Evolutionary conservation across 116 monocot genomes (phyloP), one percentile per base, ranked within the genome.

Genomic region (Posidonia oceanica): DNA sequence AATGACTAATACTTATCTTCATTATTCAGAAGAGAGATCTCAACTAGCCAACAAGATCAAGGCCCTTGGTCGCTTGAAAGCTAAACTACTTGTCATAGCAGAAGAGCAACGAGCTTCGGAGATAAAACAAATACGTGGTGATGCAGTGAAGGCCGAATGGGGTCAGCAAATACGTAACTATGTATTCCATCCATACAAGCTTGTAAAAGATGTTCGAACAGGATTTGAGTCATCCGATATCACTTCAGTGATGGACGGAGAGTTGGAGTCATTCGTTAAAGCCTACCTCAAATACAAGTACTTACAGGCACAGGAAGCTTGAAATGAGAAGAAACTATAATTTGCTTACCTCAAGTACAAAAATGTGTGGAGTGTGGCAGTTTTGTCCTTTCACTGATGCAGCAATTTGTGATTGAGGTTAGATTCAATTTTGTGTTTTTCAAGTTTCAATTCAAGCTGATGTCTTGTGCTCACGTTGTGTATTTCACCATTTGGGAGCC

Each of bases 91-190:
- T 0, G 92, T 92, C 17, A 87, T 97, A 72, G 89, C 91, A 0
- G 83, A 83, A 63, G 97, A 92, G 75, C 97, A 97, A 69, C 79
- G 97, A 4, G 97, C 92, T 22, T 87, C 97, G 1, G 97, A 92
- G 40, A 87, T 97, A 38, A 89, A 92, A 70, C 89, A 92, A 63
- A 97, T 97, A 60, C 65, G 92, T 12, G 97, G 97, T 1, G 92
- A 97, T 74, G 75, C 70, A 0, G 92, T 92, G 73, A 97, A 97
- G 79, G 97, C 97, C 0, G 97, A 97, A 59, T 97, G 97, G 97
- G 97, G 97, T 3, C 97, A 97, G 61, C 92, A 97, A 73, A 97
- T 92, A 71, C 83, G 97, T 14, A 97, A 87, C 75, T 97, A 97
- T 67, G 97, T 97, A 21, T 97, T 97, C 80, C 97, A 97, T 63